Conservation (phyloP, 106 monocot species). For the Phalaenopsis equestris region DNA sequence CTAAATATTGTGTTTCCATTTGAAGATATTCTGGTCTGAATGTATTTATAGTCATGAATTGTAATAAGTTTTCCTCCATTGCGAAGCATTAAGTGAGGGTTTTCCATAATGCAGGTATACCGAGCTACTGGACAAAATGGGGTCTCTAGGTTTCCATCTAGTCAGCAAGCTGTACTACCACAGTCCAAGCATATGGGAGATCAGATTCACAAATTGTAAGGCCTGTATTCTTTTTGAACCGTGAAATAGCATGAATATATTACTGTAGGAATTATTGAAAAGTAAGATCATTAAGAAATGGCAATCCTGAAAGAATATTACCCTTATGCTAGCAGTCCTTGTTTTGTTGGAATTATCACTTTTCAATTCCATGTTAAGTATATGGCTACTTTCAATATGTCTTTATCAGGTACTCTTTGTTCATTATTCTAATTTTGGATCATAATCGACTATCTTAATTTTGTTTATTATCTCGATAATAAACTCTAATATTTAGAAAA, state of each 20-base stretch:
- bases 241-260: conserved; percentile 3
- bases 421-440: no score
- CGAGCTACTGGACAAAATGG: conserved; percentile 1
- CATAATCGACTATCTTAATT: no score
- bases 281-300: background rate
- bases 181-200: conserved; percentile 15
- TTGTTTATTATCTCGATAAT: no score
- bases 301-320: background rate
- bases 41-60: background rate
- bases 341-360: background rate
- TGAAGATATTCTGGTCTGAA: background rate
- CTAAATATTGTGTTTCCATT: background rate
- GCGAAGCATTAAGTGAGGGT: background rate
- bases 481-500: no score
- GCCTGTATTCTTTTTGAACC: conserved; percentile 2
- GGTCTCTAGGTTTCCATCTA: conserved; percentile 12
- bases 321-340: background rate
- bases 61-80: background rate
- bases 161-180: conserved; percentile 13
- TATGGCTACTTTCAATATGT: background rate
- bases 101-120: conserved; percentile 15
- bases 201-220: conserved; percentile 38
- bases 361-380: background rate
- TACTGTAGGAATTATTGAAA: background rate
- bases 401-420: no score